Evolutionary conservation across 306 rosid genomes (phyloP), one percentile per base, ranked within the genome.

Genomic region (Coriaria nepalensis): DNA sequence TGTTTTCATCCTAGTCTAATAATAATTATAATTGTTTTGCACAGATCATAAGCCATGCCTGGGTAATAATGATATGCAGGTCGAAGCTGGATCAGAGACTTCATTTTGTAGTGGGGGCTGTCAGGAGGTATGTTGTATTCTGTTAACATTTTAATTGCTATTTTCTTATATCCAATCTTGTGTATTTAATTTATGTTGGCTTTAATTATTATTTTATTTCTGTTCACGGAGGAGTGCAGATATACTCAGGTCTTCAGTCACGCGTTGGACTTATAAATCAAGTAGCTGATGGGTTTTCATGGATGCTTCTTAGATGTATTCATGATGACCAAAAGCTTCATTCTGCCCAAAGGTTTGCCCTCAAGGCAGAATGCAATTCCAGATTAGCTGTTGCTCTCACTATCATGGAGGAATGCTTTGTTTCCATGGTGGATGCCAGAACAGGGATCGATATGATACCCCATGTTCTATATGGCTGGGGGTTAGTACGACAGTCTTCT

Each of bases 391-490:
- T 90, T 66, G 93, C 97, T 64, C 93, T 90, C 61, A 72, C 97
- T 46, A 81, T 90, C 52, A 81, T 90, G 97, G 95, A 81, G 76
- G 97, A 90, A 68, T 84, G 97, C 47, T 90, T 90, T 68, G 59
- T 90, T 63, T 81, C 97, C 4, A 84, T 90, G 97, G 76, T 84
- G 43, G 97, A 90, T 77, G 87, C 82, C 40, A 73, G 95, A 79
- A 90, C 97, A 14, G 97, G 97, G 69, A 90, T 90, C 56, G 78
- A 90, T 72, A 90, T 90, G 97, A 71, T 90, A 68, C 97, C 97
- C 57, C 97, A 90, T 49, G 73, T 69, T 62, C 59, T 90, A 46
- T 90, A 84, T 76, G 84, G 80, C 55, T 79, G 95, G 97, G 88
- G 94, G 95, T 90, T 49, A 68, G 95, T 71, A 64, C 60, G 45